Evolutionary conservation across 2,329 filamentous ascomycete genomes (phyloP).

Genomic region (Fusarium papillatum): DNA sequence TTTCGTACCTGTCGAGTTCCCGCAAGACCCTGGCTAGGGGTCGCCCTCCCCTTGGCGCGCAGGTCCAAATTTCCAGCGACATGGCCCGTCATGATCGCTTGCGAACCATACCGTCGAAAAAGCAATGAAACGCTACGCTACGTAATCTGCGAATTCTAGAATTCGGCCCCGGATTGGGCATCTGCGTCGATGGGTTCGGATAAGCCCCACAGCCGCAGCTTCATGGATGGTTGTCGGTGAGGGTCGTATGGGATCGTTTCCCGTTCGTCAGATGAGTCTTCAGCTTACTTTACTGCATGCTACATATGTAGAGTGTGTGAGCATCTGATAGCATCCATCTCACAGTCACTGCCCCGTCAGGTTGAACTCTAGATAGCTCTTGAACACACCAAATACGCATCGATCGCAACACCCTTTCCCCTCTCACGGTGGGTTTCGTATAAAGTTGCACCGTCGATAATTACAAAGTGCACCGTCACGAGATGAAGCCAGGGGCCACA

Average conservation of each 20-base stretch:
- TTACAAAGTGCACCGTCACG: not conserved
- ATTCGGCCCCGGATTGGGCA: slow-evolving; percentile 34
- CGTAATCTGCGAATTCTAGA: slow-evolving; percentile 33
- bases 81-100: slow-evolving; percentile 30
- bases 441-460: not conserved
- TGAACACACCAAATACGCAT: not conserved
- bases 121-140: slow-evolving; percentile 34
- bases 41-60: slow-evolving; percentile 39
- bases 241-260: slow-evolving; percentile 21
- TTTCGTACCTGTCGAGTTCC: slow-evolving; percentile 32
- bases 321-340: not conserved
- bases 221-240: slow-evolving; percentile 12
- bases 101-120: slow-evolving; percentile 31
- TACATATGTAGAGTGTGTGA: not conserved
- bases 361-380: not conserved
- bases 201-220: slow-evolving; percentile 13
- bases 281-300: not conserved
- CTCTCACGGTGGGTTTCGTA: not conserved
- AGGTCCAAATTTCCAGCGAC: slow-evolving; percentile 46
- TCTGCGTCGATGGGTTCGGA: slow-evolving; percentile 15
- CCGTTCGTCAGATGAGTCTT: slow-evolving; percentile 30
- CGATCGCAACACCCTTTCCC: not conserved
- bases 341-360: not conserved
- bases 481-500: slow-evolving; percentile 6
- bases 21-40: slow-evolving; percentile 43